Conservation (phyloP, 2,329 filamentous ascomycete species). For the Dothiorella sarmentorum region DNA sequence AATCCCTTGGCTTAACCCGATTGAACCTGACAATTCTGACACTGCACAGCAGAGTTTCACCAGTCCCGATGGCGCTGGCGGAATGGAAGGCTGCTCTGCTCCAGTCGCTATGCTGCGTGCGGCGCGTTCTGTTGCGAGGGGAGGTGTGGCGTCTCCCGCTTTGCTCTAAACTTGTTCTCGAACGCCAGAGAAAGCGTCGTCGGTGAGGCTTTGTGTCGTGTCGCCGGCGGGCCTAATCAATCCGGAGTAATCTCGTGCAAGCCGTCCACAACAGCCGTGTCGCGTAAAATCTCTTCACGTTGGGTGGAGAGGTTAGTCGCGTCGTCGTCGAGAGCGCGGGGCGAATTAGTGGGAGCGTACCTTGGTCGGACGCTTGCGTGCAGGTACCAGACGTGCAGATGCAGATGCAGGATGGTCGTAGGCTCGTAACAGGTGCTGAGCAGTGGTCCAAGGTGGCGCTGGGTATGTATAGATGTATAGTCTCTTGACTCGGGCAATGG, state of each 20-base stretch:
- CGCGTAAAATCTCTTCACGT: conserved; percentile 17
- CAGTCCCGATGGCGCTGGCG: conserved; percentile 18
- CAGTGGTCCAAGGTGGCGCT: conserved; percentile 4
- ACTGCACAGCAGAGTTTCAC: conserved; percentile 18
- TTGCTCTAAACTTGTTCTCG: too few species aligned
- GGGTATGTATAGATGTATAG: conserved; percentile 20
- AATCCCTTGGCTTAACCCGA: conserved; percentile 17
- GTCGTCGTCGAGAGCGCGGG: not conserved
- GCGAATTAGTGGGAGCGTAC: conserved; percentile 24
- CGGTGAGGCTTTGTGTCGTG: too few species aligned
- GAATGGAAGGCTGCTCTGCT: not conserved
- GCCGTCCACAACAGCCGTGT: conserved; percentile 16
- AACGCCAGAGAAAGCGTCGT: too few species aligned
- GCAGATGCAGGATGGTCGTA: conserved; percentile 7
- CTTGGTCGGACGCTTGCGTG: conserved; percentile 17
- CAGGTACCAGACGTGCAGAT: conserved; percentile 17
- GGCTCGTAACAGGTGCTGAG: conserved; percentile 14
- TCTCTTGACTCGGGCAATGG: conserved; percentile 13
- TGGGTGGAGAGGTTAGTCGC: conserved; percentile 8
- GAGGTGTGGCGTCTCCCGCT: not conserved
- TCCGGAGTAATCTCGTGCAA: conserved; percentile 15
- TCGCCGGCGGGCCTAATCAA: conserved; percentile 15
- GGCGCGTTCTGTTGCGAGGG: conserved; percentile 9
- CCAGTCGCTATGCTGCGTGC: conserved; percentile 2
- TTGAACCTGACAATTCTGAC: conserved; percentile 18